Conservation (phyloP, 2,329 filamentous ascomycete species). For the Diaporthe capsici region DNA sequence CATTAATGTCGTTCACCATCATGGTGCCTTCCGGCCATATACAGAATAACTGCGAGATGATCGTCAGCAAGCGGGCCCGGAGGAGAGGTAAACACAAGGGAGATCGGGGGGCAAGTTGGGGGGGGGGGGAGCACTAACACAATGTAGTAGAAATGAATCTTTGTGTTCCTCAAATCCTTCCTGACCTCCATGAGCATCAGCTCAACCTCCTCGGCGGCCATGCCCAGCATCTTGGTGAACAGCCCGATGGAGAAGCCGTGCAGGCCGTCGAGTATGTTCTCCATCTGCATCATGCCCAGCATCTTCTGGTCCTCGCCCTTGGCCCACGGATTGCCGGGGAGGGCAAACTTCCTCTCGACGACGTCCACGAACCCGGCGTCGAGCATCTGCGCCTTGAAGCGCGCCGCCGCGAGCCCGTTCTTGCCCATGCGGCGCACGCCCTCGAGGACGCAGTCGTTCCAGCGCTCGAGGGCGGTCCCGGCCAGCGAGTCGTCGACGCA, state of each 20-base stretch:
- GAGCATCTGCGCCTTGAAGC: constrained; percentile 44
- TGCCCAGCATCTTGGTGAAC: constrained; percentile 50
- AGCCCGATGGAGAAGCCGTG: constrained; percentile 51
- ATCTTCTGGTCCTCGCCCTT: constrained; percentile 53
- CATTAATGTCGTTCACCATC: neutral
- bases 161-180: constrained; percentile 48
- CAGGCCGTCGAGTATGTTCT: constrained; percentile 51
- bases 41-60: constrained; percentile 33
- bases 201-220: constrained; percentile 51
- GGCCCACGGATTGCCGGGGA: constrained; percentile 55
- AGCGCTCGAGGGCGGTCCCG: constrained; percentile 44
- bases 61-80: neutral
- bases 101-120: too few species aligned
- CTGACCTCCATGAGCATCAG: constrained; percentile 50
- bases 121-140: constrained; percentile 18
- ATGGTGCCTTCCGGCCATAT: constrained; percentile 38
- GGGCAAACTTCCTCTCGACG: constrained; percentile 48
- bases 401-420: constrained; percentile 31
- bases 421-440: constrained; percentile 39
- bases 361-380: constrained; percentile 52
- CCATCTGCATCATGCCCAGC: constrained; percentile 53
- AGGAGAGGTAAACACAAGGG: too few species aligned
- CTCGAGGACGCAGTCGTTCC: constrained; percentile 44
- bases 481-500: constrained; percentile 43
- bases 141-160: constrained; percentile 52